Evolutionary conservation across 2,329 filamentous ascomycete genomes (phyloP).

Genomic region (Sphaerulina populicola): DNA sequence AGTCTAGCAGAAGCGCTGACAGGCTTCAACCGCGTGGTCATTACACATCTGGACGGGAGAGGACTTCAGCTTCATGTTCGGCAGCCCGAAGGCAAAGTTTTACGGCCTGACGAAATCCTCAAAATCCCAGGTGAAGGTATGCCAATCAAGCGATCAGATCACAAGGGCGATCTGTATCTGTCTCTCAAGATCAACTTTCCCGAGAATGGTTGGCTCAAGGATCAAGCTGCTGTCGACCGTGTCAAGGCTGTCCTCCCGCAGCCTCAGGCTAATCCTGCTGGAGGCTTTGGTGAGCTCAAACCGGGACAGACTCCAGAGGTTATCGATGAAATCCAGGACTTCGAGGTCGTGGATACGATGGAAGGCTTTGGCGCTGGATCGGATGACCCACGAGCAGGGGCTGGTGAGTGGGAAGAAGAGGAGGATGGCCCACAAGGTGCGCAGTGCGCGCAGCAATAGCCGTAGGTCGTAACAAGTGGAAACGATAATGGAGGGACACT

Average conservation of each 20-base stretch:
- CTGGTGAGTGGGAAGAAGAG: constrained; percentile 63
- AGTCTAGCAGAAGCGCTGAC: constrained; percentile 75
- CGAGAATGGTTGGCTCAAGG: constrained; percentile 67
- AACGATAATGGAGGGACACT: neutral
- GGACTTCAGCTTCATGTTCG: constrained; percentile 75
- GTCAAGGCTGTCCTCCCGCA: constrained; percentile 68
- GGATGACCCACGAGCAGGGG: constrained; percentile 56
- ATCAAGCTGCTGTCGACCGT: constrained; percentile 60
- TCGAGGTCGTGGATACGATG: constrained; percentile 72
- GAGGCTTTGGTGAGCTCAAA: constrained; percentile 30
- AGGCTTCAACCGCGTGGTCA: constrained; percentile 81
- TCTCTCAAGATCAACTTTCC: constrained; percentile 82
- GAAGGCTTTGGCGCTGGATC: constrained; percentile 73
- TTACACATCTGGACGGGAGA: constrained; percentile 88
- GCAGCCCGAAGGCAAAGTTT: constrained; percentile 61
- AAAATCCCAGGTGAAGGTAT: constrained; percentile 88
- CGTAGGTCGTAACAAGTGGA: neutral
- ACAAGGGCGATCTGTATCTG: constrained; percentile 79
- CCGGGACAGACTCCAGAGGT: constrained; percentile 55
- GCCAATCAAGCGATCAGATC: constrained; percentile 79
- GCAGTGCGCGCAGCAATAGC: constrained; percentile 66
- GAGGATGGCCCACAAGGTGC: constrained; percentile 52
- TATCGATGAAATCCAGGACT: constrained; percentile 72
- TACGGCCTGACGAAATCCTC: constrained; percentile 75
- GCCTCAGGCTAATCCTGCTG: constrained; percentile 28